A percentile compares a stretch with the other conserved stretches of the same genome.
phyloP scores from a whole-genome alignment of 768 basidiomycete genomes.

The Russula ochroleuca region DNA sequence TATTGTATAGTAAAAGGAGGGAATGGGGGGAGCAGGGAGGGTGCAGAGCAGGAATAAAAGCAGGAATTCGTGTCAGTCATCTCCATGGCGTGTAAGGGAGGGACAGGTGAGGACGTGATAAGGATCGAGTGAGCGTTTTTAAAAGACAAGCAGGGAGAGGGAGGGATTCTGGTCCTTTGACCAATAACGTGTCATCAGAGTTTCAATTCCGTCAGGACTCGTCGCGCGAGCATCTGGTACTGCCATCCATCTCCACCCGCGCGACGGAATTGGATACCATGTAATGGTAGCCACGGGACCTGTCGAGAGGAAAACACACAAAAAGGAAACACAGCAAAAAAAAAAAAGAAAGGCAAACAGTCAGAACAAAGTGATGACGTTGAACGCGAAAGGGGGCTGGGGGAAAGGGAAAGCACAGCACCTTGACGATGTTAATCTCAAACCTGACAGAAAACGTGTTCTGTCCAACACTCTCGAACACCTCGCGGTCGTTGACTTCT shows the following conservation, averaged over 20 bases:
- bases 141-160: not conserved
- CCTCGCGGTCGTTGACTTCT: slow-evolving; percentile 48
- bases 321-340: not conserved
- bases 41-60: slow-evolving; percentile 1
- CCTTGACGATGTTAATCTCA: slow-evolving; percentile 97
- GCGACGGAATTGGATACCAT: slow-evolving; percentile 93
- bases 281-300: slow-evolving; percentile 90
- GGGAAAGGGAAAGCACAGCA: slow-evolving; percentile 30
- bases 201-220: slow-evolving; percentile 84
- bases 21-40: not conserved
- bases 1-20: not conserved
- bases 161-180: not conserved
- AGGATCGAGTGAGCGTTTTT: slow-evolving; percentile 1
- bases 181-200: slow-evolving; percentile 42
- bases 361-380: slow-evolving; percentile 29
- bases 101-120: not conserved
- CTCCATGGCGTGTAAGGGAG: not conserved
- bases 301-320: slow-evolving; percentile 34
- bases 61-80: slow-evolving; percentile 4
- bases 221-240: slow-evolving; percentile 91
- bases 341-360: not conserved
- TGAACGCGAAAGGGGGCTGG: not conserved
- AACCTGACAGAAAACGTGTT: slow-evolving; percentile 87
- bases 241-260: slow-evolving; percentile 92
- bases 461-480: slow-evolving; percentile 69